Percentiles rank a stretch among this genome's conserved stretches.
Evolutionary conservation across 225 moss, liverwort and hornwort genomes (phyloP).

Genomic region (Physcomitrium patens): DNA sequence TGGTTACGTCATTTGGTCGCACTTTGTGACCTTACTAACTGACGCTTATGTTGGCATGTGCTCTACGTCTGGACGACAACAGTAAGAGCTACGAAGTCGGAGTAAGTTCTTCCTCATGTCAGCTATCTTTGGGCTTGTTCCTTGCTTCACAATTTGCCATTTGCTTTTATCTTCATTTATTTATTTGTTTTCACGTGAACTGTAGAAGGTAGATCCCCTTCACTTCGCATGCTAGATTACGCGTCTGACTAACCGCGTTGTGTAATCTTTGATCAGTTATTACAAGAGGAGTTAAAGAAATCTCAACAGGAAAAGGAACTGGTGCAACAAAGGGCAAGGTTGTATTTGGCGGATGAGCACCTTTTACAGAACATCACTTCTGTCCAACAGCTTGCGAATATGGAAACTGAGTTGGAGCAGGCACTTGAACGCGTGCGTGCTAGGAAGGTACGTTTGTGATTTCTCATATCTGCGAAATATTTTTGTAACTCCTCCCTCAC

Average conservation of each 20-base stretch:
- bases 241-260: background rate
- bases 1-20: background rate
- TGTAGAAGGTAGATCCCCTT: too few species aligned
- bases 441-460: conserved; percentile 40
- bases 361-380: conserved; percentile 52
- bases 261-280: conserved; percentile 32
- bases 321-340: conserved; percentile 57
- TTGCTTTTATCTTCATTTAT: too few species aligned
- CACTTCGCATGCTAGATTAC: too few species aligned
- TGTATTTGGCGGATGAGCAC: conserved; percentile 62
- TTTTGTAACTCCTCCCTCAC: background rate
- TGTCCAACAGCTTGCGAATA: conserved; percentile 56
- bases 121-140: background rate
- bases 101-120: conserved; percentile 23
- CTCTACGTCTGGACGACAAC: background rate
- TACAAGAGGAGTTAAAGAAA: conserved; percentile 61
- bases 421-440: conserved; percentile 64
- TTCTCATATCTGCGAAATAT: background rate
- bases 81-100: conserved; percentile 61
- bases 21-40: background rate
- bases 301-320: conserved; percentile 62
- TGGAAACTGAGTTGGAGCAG: conserved; percentile 65
- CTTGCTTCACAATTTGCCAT: background rate
- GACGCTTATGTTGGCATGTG: background rate
- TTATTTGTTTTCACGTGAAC: too few species aligned